Evolutionary conservation across 208 protist species (phyloP).

Genomic region (Acanthamoeba divionensis): DNA sequence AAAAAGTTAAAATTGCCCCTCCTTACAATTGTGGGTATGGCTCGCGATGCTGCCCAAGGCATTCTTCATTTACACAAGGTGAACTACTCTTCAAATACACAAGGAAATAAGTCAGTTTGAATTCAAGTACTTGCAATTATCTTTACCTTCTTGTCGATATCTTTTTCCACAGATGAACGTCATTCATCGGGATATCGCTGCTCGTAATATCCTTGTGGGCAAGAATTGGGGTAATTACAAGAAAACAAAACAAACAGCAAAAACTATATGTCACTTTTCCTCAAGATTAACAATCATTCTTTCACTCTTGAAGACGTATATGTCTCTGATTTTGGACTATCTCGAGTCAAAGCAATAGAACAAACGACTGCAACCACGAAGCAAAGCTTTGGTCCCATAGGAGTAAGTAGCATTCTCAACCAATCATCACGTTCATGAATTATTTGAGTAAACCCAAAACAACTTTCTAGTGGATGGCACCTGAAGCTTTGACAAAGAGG

Average conservation of each 20-base stretch:
- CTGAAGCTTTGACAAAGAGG: background rate
- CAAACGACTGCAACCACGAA: background rate
- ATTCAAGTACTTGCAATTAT: background rate
- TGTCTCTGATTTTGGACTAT: slow-evolving; percentile 42
- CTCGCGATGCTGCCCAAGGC: slow-evolving; percentile 25
- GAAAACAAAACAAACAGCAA: background rate
- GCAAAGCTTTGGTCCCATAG: slow-evolving; percentile 37
- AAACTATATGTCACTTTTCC: no score
- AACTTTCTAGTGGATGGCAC: slow-evolving; percentile 59
- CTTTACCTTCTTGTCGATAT: background rate
- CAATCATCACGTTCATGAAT: no score
- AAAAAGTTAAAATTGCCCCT: slow-evolving; percentile 30
- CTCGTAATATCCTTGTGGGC: slow-evolving; percentile 19
- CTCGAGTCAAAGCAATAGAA: background rate
- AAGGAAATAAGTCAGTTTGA: background rate
- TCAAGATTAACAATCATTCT: background rate
- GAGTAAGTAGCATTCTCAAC: no score
- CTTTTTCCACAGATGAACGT: background rate
- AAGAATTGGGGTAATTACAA: background rate
- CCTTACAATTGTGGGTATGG: slow-evolving; percentile 1
- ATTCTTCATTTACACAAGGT: slow-evolving; percentile 53
- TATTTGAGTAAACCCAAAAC: no score
- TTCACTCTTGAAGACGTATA: background rate
- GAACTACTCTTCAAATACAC: background rate
- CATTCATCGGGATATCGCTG: slow-evolving; percentile 23